phyloP scores from a whole-genome alignment of 2,329 filamentous ascomycete genomes.

The Penicillium sp. region DNA sequence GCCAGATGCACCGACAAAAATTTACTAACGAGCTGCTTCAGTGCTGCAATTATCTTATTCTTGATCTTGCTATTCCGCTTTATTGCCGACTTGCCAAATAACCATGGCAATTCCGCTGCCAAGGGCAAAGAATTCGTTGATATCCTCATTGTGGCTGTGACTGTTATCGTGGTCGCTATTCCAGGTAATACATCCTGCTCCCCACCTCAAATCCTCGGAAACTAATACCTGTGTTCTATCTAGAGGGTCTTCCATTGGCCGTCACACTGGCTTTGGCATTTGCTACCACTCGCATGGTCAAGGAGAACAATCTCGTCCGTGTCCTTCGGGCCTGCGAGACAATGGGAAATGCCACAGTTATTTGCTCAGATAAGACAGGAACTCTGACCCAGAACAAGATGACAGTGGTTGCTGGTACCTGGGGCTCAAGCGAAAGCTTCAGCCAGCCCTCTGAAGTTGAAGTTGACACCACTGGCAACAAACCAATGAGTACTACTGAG shows the following conservation, averaged over 20 bases:
- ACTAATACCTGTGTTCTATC: not conserved
- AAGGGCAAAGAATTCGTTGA: conserved; percentile 79
- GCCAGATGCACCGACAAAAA: not conserved
- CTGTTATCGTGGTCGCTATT: conserved; percentile 77
- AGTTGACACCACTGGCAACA: not conserved
- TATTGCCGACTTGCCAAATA: conserved; percentile 63
- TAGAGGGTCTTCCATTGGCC: conserved; percentile 71
- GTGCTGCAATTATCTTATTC: conserved; percentile 74
- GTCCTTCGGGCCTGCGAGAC: conserved; percentile 77
- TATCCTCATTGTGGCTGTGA: conserved; percentile 76
- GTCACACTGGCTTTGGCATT: conserved; percentile 77
- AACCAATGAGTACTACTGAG: conserved; percentile 25
- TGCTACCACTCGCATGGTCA: conserved; percentile 74
- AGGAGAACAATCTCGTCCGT: conserved; percentile 74
- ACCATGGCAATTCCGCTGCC: conserved; percentile 56
- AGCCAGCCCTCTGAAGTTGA: conserved; percentile 39
- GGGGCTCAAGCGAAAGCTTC: conserved; percentile 62
- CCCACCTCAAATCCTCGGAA: conserved; percentile 33
- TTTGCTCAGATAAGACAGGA: conserved; percentile 79
- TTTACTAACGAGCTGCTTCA: conserved; percentile 17
- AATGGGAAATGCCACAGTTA: conserved; percentile 77
- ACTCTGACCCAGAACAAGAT: conserved; percentile 74
- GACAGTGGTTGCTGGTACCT: conserved; percentile 71
- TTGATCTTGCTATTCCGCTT: conserved; percentile 85
- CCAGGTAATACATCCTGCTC: conserved; percentile 45